Evolutionary conservation across 805 yeast genomes (phyloP), one percentile per base, ranked within the genome.

Genomic region (Teunomyces aglyptinius): DNA sequence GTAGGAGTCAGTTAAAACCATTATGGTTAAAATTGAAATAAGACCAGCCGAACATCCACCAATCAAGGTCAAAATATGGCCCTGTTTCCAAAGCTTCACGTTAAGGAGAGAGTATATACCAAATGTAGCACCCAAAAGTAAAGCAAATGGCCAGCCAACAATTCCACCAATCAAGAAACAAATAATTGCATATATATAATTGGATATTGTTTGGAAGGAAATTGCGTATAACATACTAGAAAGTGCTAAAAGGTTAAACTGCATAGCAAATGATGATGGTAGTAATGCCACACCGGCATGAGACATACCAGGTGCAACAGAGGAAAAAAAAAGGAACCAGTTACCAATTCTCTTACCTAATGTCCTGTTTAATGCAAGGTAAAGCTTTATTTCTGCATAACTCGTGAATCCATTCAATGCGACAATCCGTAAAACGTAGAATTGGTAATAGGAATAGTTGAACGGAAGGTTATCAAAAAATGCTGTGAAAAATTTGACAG

Each of bases 91-190:
- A n/a, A n/a, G 52, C 41, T 24, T 54, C 0, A n/a, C 33, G 6
- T 43, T 27, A n/a, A 44, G n/a, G 6, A 59, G 27, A 3, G 63
- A 56, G 58, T 70, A 81, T 1, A 68, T 41, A 15, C 79, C 74
- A 46, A 83, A 73, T 1, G 96, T 94, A 1, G 78, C 52, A 1
- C 82, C 82, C 46, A 89, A 63, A 0, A 77, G 82, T 47, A 88
- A 64, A 0, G 85, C 79, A 63, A 91, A 92, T 1, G 97, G 97
- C 97, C 97, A 92, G 1, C 97, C 97, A 26, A 86, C 51, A 2
- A 91, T 58, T 0, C 92, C 92, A 4, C 90, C 95, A n/a, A 86
- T 51, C 16, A 78, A 64, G 31, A 76, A 70, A 71, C 76, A 76
- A 1, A 71, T 48, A 3, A 78, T 60, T 2, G 74, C 66, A n/a